These are phyloP conservation scores for Mycena venus DNA, from an alignment of 768 basidiomycete species.

Conservation along the genomic window DNA sequence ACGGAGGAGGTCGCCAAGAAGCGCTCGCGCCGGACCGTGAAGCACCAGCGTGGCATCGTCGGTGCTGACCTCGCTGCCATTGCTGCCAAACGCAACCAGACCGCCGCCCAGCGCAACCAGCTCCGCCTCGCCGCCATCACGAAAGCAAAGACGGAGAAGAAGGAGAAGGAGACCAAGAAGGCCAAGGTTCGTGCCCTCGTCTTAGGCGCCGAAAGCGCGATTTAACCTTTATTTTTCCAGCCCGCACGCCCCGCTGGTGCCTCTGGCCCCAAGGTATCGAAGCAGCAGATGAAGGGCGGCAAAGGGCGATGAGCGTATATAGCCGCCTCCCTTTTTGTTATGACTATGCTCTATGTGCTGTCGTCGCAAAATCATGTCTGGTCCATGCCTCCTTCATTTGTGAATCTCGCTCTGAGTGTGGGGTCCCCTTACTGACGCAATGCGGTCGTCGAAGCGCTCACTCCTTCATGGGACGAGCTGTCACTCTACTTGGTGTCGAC, in stretches of 20 bases:
- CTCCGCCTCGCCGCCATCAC: constrained; percentile 88
- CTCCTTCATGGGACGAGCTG: too few species aligned
- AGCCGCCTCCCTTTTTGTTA: neutral
- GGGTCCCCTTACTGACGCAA: too few species aligned
- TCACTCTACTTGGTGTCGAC: too few species aligned
- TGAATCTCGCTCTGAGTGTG: too few species aligned
- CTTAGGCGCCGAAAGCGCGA: too few species aligned
- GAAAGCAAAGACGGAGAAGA: constrained; percentile 97
- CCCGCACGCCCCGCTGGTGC: constrained; percentile 67
- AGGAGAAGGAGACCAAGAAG: constrained; percentile 95
- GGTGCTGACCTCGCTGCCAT: constrained; percentile 95
- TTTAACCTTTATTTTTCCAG: constrained; percentile 46
- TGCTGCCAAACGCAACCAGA: constrained; percentile 93
- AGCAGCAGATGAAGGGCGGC: constrained; percentile 96
- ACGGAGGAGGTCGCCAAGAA: constrained; percentile 99
- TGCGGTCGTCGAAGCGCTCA: too few species aligned
- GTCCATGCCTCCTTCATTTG: neutral
- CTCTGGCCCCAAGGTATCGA: constrained; percentile 87
- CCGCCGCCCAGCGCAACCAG: constrained; percentile 84
- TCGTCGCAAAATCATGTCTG: constrained; percentile 19
- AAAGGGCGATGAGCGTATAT: constrained; percentile 72
- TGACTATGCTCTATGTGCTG: constrained; percentile 16
- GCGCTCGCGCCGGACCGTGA: constrained; percentile 95
- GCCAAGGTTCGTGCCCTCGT: constrained; percentile 67
- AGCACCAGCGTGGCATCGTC: constrained; percentile 98